Conservation (phyloP, 116 monocot species). For the Phalaenopsis hybrid region DNA sequence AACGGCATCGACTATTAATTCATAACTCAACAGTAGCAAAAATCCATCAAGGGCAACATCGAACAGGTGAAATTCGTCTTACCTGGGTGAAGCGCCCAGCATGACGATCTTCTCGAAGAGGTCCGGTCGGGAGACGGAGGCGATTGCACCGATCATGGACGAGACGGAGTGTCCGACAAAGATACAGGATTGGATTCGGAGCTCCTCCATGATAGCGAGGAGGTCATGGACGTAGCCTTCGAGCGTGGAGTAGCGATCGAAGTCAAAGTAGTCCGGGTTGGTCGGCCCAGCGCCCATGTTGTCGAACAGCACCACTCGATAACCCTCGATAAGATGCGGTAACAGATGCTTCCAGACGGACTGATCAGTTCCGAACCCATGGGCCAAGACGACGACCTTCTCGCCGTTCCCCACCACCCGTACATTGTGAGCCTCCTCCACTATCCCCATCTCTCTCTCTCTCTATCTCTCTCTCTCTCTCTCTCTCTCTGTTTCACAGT, state of each 20-base stretch:
- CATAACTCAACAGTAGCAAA: neutral
- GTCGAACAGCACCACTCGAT: conserved; percentile 90
- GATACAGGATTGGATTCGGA: conserved; percentile 48
- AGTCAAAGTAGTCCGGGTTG: conserved; percentile 99
- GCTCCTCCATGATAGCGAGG: conserved; percentile 75
- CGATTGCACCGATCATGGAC: conserved; percentile 63
- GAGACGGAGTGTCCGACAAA: conserved; percentile 98
- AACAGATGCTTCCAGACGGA: conserved; percentile 98
- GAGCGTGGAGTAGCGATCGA: conserved; percentile 78
- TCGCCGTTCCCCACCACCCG: conserved; percentile 54
- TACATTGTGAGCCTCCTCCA: conserved; percentile 93
- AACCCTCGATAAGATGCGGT: conserved; percentile 71
- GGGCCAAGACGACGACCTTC: conserved; percentile 77
- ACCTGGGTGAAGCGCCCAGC: conserved; percentile 86
- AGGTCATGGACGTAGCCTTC: conserved; percentile 90
- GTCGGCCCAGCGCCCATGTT: conserved; percentile 97
- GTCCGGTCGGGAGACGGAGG: conserved; percentile 87
- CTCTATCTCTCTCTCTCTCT: neutral
- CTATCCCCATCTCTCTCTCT: conserved; percentile 35
- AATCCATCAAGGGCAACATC: neutral
- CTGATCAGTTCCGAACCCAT: conserved; percentile 99
- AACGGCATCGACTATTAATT: neutral
- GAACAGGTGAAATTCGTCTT: neutral
- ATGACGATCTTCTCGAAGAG: conserved; percentile 90
- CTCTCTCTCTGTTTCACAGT: neutral